Base-by-base conservation (phyloP, 2,329 filamentous ascomycete species). In the Colletotrichum sp. region DNA sequence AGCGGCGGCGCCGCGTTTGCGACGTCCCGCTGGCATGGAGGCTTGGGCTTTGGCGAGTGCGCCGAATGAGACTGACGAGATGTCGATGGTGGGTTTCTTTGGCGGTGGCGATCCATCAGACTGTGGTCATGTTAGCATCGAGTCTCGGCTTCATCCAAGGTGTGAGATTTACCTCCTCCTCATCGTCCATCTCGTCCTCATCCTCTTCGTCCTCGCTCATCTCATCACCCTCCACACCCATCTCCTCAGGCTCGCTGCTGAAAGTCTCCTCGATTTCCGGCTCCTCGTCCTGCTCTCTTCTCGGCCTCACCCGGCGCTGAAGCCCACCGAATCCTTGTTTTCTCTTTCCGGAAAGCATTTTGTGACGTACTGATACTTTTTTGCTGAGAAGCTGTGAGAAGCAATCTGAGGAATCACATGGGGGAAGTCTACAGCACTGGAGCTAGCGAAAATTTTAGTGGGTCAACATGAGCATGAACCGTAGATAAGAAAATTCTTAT, bases 1-100 rank as follows among this genome's bases (percentile, higher is more conserved):
- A 8, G 82, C 78, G 13, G 80, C 77, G 12, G 81, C 77, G 63
- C 82, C 77, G 74, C 79, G 78, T 72, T 80, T 81, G 74, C 79
- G 77, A 68, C 79, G 78, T 85, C 85, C 79, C 65, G 81, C 79
- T 39, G 82, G 87, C 36, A 98, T 85, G 0, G 92, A 90, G 52
- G 93, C 93, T 86, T 98, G 95, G 2, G 96, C 96, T 88, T 95
- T 95, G 78, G 95, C 95, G 55, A 98, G 89, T n/a, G 95, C 95
- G 77, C 96, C 96, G 81, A 99, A 98, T 28, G 96, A 97, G 78
- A 98, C 92, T 76, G 89, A 88, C 10, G 91, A 87, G 60, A 89
- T 85, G 75, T 90, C 88, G 72, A 89, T 83, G 21, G 83, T 84
- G 8, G 85, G 81, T 64, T 75, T 77, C 44, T 70, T 69, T 49